Conservation (phyloP, 1,139 yeast genomes). For the Yamadazyma diddensiae region DNA sequence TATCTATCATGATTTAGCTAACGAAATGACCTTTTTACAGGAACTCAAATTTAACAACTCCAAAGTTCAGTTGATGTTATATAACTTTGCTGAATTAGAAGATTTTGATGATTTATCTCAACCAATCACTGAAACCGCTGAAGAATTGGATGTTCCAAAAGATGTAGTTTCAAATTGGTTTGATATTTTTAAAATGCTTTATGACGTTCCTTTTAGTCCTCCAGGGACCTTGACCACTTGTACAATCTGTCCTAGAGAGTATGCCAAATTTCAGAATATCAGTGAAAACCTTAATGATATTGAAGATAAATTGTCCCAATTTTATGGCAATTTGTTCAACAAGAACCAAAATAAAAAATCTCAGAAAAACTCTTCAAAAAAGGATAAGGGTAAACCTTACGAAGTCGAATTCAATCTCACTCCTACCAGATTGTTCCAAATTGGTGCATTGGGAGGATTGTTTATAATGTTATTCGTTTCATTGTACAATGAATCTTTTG, state of each 20-base stretch:
- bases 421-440: constrained; percentile 28
- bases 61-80: constrained; percentile 23
- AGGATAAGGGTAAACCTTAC: constrained; percentile 9
- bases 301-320: constrained; percentile 15
- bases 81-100: constrained; percentile 16
- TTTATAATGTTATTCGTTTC: constrained; percentile 18
- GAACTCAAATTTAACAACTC: constrained; percentile 28
- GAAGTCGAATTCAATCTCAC: constrained; percentile 27
- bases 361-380: constrained; percentile 2
- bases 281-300: constrained; percentile 13
- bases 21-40: constrained; percentile 28
- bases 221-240: constrained; percentile 22
- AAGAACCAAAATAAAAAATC: constrained; percentile 3
- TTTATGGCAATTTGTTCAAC: constrained; percentile 14
- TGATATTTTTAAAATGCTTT: constrained; percentile 26
- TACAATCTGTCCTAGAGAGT: constrained; percentile 33
- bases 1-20: constrained; percentile 30
- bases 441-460: constrained; percentile 30
- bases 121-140: constrained; percentile 15
- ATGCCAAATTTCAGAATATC: constrained; percentile 15
- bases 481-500: constrained; percentile 19
- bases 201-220: constrained; percentile 28
- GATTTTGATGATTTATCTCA: constrained; percentile 11
- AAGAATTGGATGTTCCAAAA: constrained; percentile 15
- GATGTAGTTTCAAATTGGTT: constrained; percentile 30